Conservation (phyloP, 495 filamentous ascomycete species). For the Amniculicola lignicola region DNA sequence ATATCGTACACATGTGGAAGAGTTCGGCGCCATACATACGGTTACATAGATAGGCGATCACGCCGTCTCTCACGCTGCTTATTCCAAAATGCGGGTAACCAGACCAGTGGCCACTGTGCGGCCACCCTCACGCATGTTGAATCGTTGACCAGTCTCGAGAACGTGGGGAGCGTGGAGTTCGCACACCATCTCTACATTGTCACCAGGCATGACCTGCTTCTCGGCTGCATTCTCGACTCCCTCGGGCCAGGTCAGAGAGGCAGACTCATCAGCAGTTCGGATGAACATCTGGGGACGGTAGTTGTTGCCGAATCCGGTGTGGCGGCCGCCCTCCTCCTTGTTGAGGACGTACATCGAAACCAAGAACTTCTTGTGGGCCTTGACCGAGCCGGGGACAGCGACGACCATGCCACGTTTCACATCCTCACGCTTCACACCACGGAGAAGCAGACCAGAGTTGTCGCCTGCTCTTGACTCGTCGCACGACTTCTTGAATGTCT, state of each 20-base stretch:
- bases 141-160: slow-evolving; percentile 81
- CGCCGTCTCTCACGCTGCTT: too few relatives aligned
- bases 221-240: slow-evolving; percentile 60
- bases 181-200: slow-evolving; percentile 96
- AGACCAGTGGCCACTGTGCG: slow-evolving; percentile 45
- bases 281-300: slow-evolving; percentile 95
- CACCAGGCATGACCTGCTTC: slow-evolving; percentile 91
- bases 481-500: slow-evolving; percentile 99
- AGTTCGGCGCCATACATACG: too few relatives aligned
- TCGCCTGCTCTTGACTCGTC: slow-evolving; percentile 91
- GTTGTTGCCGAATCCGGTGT: slow-evolving; percentile 88
- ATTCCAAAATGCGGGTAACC: slow-evolving; percentile 27
- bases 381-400: slow-evolving; percentile 69
- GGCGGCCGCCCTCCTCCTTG: slow-evolving; percentile 95
- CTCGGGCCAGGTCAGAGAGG: slow-evolving; percentile 76
- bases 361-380: slow-evolving; percentile 85
- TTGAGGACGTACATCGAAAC: slow-evolving; percentile 92
- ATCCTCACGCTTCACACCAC: slow-evolving; percentile 92
- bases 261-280: slow-evolving; percentile 87
- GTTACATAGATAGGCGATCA: too few relatives aligned
- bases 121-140: slow-evolving; percentile 96
- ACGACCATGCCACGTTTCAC: slow-evolving; percentile 91
- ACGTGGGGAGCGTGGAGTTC: slow-evolving; percentile 76
- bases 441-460: slow-evolving; percentile 96
- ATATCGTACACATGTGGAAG: too few relatives aligned